Evolutionary conservation across 805 yeast genomes (phyloP), one percentile per base, ranked within the genome.

Genomic region (Hanseniaspora valbyensis): DNA sequence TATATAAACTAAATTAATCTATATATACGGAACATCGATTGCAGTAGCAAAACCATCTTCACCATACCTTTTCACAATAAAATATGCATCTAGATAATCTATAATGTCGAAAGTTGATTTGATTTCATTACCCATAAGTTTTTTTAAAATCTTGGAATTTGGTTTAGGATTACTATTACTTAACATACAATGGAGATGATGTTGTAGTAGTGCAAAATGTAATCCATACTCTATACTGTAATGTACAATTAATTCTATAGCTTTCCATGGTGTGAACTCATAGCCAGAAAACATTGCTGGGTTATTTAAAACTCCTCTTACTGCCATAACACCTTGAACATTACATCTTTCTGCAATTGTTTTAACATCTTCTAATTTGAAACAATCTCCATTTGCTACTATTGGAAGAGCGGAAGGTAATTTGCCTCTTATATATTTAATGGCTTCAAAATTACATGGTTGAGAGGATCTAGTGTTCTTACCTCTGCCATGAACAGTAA

Each of bases 301-400:
- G 62, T 92, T 92, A 26, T 76, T 69, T 45, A 92, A 67, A 2
- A 86, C 69, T 0, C 98, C 98, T 54, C 98, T 69, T 1, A 85
- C 98, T 2, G 96, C 82, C 98, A 92, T 92, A 7, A 92, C 83
- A 7, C 97, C 98, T 61, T 86, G 92, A 37, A 78, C 87, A 1
- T 83, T 82, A 0, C 97, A 88, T 46, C 62, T 62, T 12, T 74
- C 67, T 0, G 77, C 76, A 25, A 90, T 89, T 18, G 63, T 60
- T 39, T 68, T 58, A n/a, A 83, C 81, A 61, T 87, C 95, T 16
- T 70, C 67, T 22, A 78, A 66, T 0, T 74, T 61, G 59, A 83
- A 83, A 59, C 95, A 89, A 65, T 92, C 97, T n/a, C 98, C 98
- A 60, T 92, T 92, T 2, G 97, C 96, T n/a, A 92, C 82, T 1